Base-by-base conservation (phyloP, 2,329 filamentous ascomycete species). In the Hypoxylon sp. region DNA sequence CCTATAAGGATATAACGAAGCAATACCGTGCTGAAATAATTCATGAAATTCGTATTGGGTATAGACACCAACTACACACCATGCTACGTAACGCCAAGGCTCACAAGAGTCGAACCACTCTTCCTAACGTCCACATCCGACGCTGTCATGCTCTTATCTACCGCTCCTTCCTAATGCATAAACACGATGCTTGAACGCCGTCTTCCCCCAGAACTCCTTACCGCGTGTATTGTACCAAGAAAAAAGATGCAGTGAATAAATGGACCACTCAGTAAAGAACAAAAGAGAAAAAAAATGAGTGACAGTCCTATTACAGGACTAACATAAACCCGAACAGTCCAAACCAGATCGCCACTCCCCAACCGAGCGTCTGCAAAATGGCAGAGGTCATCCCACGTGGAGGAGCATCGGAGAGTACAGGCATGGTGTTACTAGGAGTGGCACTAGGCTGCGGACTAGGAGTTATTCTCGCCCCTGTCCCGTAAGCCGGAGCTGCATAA, bases 271-370 rank as follows among this genome's bases (percentile, higher is more conserved):
- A 2, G 22, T 22, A 14, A 54, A 39, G 10, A 44, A 50, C 11
- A 22, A 59, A 33, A 37, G 39, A 54, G 33, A 46, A 46, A n/a
- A 0, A 37, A 48, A 14, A 47, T 46, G 39, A 11, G 47, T 22
- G 17, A 37, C 11, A 22, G 31, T 9, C 9, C 29, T 9, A 55
- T 66, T 59, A 77, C 46, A 77, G 2, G 19, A 71, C 35, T 26
- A 74, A 47, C 54, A 75, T 73, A 5, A 71, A 57, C 2, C 70
- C 72, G 17, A 77, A 74, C 0, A 76, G 11, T 5, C 62, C 67
- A 17, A 77, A 67, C 72, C 73, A 78, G 2, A 73, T 26, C 50
- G 54, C 47, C 5, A 78, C 4, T 1, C 75, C 74, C 51, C 66
- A 73, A 3, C 69, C 70, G 0, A 76, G 22, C 37, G 24, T 58